Conservation (phyloP, 148 eudicot genomes). For the Hydrangea macrophylla region DNA sequence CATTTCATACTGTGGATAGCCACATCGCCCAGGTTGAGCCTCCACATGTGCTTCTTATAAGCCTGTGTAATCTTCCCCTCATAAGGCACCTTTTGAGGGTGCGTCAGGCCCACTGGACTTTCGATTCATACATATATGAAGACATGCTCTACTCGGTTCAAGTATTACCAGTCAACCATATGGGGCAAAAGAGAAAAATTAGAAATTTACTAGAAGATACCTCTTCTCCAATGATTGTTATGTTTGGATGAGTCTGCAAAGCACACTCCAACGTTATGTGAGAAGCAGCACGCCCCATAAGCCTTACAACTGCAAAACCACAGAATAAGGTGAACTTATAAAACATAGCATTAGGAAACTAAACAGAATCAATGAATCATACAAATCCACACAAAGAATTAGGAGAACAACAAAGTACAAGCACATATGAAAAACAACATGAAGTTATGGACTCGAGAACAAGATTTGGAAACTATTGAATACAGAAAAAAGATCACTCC, state of each 20-base stretch:
- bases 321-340: no score
- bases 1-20: not conserved
- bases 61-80: no score
- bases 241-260: conserved; percentile 87
- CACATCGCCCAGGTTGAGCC: not conserved
- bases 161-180: no score
- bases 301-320: conserved; percentile 60
- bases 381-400: not conserved
- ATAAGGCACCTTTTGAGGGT: no score
- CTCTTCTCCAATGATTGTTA: conserved; percentile 89
- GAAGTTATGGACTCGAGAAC: no score
- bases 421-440: not conserved
- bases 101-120: no score
- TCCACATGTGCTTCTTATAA: no score
- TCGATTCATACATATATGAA: no score
- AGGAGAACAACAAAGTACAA: not conserved
- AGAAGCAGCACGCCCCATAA: conserved; percentile 94
- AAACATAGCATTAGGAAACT: not conserved
- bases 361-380: not conserved
- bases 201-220: conserved; percentile 23
- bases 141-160: no score
- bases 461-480: no score
- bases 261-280: conserved; percentile 94
- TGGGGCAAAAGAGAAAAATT: no score
- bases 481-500: no score